A percentile compares a stretch with the other conserved stretches of the same genome.
Evolutionary conservation across 306 rosid genomes (phyloP).

Genomic region (Ochetophila trinervis): DNA sequence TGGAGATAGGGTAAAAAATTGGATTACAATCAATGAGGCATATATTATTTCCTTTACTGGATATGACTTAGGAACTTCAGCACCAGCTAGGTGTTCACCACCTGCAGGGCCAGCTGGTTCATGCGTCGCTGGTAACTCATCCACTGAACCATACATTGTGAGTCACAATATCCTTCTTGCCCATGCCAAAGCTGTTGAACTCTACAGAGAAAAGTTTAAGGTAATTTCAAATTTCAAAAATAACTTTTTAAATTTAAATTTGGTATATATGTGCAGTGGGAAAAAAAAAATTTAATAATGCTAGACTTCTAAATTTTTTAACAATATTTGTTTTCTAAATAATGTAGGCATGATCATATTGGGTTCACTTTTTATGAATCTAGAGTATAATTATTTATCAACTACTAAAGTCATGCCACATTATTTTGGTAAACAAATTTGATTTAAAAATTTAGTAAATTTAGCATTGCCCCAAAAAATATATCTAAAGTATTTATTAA

Average conservation of each 20-base stretch:
- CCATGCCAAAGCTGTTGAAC: constrained; percentile 28
- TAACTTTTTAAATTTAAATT: too few species aligned
- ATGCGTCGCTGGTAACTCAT: constrained; percentile 26
- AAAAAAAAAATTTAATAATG: too few species aligned
- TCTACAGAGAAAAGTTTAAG: constrained; percentile 26
- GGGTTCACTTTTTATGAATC: too few species aligned
- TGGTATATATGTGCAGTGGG: too few species aligned
- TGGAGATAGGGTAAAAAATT: constrained; percentile 18
- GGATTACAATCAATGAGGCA: constrained; percentile 40
- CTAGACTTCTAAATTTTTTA: too few species aligned
- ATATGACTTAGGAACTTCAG: constrained; percentile 24
- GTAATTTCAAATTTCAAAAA: neutral
- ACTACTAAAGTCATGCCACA: too few species aligned
- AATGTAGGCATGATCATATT: neutral
- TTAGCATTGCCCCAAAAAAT: too few species aligned
- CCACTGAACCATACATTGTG: constrained; percentile 38
- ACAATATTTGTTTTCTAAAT: neutral
- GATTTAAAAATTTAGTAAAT: too few species aligned
- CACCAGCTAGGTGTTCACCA: constrained; percentile 37
- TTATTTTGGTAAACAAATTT: too few species aligned
- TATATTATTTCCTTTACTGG: constrained; percentile 18
- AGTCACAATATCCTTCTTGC: constrained; percentile 35
- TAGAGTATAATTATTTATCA: too few species aligned
- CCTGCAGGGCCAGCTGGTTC: neutral
- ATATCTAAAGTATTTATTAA: neutral